These are phyloP conservation scores for Saccharum spontaneum DNA, from an alignment of 176 grass and related monocot species.

Conservation along the genomic window DNA sequence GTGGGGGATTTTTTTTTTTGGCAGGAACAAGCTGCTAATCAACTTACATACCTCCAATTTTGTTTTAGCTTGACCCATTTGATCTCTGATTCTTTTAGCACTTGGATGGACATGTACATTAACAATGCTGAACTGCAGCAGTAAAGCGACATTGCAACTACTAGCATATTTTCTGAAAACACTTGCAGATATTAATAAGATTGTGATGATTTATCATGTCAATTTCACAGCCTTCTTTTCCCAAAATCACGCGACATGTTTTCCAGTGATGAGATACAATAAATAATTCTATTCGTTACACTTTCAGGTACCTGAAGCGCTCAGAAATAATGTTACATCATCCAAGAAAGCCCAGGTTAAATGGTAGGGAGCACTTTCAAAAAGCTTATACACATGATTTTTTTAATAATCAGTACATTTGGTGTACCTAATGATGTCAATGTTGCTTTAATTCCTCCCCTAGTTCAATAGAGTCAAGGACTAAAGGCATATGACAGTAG, in stretches of 20 bases:
- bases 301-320: conserved; percentile 38
- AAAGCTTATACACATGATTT: neutral
- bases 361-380: conserved; percentile 30
- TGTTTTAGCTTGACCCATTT: neutral
- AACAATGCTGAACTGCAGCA: neutral
- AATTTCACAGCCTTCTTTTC: neutral
- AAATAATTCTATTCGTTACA: neutral
- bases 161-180: conserved; percentile 1
- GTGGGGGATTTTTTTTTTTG: neutral
- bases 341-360: conserved; percentile 27
- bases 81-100: neutral
- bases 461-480: conserved; percentile 7
- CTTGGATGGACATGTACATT: neutral
- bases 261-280: neutral
- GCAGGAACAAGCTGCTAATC: neutral
- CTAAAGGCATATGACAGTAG: neutral
- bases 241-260: neutral
- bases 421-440: conserved; percentile 7
- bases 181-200: conserved; percentile 9
- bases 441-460: neutral
- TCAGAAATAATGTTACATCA: conserved; percentile 21
- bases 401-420: neutral
- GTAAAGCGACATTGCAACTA: neutral
- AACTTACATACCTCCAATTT: neutral
- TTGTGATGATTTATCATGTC: conserved; percentile 7